phyloP scores from a whole-genome alignment of 345 rosid species.

The Citrus glauca region DNA sequence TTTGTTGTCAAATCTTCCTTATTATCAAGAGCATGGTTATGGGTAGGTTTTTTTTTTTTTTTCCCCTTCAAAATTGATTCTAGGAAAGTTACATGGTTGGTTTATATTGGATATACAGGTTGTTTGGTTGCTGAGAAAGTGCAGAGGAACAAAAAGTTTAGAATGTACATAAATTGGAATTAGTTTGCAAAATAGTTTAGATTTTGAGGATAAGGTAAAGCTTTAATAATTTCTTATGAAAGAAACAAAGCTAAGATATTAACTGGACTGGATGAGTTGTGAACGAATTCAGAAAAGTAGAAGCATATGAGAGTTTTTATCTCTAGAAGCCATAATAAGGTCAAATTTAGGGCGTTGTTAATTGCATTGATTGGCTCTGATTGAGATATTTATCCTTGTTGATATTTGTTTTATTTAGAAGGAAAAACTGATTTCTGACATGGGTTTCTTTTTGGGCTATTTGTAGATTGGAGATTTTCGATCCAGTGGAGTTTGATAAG shows the following conservation, averaged over 20 bases:
- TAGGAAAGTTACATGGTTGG: background rate
- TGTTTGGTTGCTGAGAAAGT: constrained; percentile 12
- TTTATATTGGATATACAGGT: background rate
- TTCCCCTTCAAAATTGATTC: background rate
- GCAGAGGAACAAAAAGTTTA: background rate
- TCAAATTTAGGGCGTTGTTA: background rate
- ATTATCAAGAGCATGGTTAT: constrained; percentile 67
- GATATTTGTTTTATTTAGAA: background rate
- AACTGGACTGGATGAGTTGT: background rate
- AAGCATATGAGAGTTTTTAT: background rate
- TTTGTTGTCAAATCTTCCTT: constrained; percentile 85
- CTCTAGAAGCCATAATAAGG: background rate
- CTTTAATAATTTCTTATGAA: background rate
- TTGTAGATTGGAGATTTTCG: constrained; percentile 65
- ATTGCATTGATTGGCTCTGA: background rate
- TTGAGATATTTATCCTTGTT: background rate
- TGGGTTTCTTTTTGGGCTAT: constrained; percentile 10
- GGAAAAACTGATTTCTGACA: constrained; percentile 16
- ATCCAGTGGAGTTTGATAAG: constrained; percentile 59
- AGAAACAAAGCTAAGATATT: background rate
- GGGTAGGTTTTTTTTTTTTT: constrained; percentile 43
- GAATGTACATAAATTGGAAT: background rate
- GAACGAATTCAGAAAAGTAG: background rate
- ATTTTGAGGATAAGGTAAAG: background rate
- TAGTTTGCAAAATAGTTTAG: background rate